Conservation (phyloP, 768 basidiomycete genomes). For the Crepidotus variabilis region DNA sequence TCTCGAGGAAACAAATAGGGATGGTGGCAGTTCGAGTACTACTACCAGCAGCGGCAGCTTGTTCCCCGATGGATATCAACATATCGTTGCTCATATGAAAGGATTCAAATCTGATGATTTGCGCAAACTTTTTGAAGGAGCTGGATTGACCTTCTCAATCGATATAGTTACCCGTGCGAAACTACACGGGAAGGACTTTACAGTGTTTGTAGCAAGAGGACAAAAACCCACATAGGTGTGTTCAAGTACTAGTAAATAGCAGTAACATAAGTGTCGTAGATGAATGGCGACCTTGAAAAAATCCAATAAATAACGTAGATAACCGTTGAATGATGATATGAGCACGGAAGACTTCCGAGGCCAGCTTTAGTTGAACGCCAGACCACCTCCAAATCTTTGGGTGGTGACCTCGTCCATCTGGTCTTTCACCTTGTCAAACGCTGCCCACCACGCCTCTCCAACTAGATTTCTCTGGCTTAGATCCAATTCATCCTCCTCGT, state of each 20-base stretch:
- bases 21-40: too few species aligned
- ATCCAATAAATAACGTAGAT: too few species aligned
- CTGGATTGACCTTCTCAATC: slow-evolving; percentile 46
- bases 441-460: slow-evolving; percentile 78
- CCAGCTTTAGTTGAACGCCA: slow-evolving; percentile 54
- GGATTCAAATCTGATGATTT: slow-evolving; percentile 54
- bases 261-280: too few species aligned
- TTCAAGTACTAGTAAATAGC: background rate
- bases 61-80: slow-evolving; percentile 24
- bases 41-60: background rate
- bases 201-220: slow-evolving; percentile 59
- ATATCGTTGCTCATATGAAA: slow-evolving; percentile 48
- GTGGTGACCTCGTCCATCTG: slow-evolving; percentile 63
- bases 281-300: too few species aligned
- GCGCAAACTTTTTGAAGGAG: slow-evolving; percentile 44
- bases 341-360: too few species aligned
- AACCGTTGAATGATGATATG: too few species aligned
- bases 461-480: slow-evolving; percentile 36
- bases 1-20: slow-evolving; percentile 3
- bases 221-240: slow-evolving; percentile 31
- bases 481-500: slow-evolving; percentile 30
- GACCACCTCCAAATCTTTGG: slow-evolving; percentile 67
- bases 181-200: slow-evolving; percentile 27
- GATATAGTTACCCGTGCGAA: slow-evolving; percentile 26
- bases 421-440: slow-evolving; percentile 66